Evolutionary conservation across 441 rosid genomes (phyloP), one percentile per base, ranked within the genome.

Genomic region (Aquilaria agallochum): DNA sequence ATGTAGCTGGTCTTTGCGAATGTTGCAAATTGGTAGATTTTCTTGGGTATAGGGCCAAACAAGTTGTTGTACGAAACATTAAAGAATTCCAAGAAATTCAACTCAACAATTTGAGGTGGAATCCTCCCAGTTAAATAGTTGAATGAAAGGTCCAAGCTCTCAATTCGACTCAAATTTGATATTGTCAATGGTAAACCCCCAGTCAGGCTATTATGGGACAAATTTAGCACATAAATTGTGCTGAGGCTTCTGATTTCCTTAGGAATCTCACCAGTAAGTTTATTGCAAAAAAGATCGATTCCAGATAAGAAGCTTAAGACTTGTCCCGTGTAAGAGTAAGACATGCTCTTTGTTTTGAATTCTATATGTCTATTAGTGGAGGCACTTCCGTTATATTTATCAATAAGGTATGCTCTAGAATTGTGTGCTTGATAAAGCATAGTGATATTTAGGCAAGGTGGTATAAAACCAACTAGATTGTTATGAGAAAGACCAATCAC

Each of bases 71-170:
- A 52, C 2, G 40, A 34, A 7, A 34, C 40, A 34, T 34, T 34
- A 2, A 34, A 34, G 40, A 7, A 34, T 34, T 0, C 1, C 6
- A 34, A 34, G 6, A 34, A 7, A 34, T 4, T 34, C 2, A 34
- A 34, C 0, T 34, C 40, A 34, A 34, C 40, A 34, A 34, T 34
- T 5, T 64, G 56, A 27, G 2, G 3, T 11, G 68, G 57, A 4
- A 65, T 47, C 0, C 13, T 8, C 0, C 70, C 67, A 1, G 31
- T 7, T 9, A 68, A 60, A 3, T 36, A 48, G 30, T 64, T 68
- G 13, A 53, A 55, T 34, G 74, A 70, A 48, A 70, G 68, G 2
- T 64, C 68, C 32, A 69, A 13, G 20, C 60, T 62, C 59, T 63
- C 57, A 10, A 53, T 58, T 11, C 36, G 46, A 31, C 31, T 64